Conservation (phyloP, 371 early-diverging fungal species). For the Circinella minor region DNA sequence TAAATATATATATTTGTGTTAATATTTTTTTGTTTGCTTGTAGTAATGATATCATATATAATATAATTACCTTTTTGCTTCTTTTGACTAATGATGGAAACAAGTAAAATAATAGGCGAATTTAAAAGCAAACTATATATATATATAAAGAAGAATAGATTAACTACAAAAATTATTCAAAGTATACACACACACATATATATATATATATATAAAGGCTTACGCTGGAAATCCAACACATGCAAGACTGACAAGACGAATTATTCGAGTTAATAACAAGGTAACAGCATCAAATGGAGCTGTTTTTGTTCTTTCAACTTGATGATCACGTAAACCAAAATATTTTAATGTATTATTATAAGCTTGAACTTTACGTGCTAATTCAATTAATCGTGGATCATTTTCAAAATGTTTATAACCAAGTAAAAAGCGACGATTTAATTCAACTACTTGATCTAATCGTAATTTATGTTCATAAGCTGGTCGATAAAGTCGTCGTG, state of each 20-base stretch:
- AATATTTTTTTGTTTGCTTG: not conserved
- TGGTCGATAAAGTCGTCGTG: slow-evolving; percentile 75
- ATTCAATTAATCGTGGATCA: slow-evolving; percentile 62
- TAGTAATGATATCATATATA: not conserved
- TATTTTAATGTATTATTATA: slow-evolving; percentile 80
- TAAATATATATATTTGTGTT: not conserved
- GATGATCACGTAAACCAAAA: slow-evolving; percentile 87
- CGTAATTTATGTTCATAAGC: slow-evolving; percentile 57
- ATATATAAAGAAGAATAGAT: not conserved
- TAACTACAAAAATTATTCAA: too few species aligned
- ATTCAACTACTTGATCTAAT: slow-evolving; percentile 64
- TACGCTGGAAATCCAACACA: slow-evolving; percentile 71
- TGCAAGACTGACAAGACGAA: slow-evolving; percentile 62
- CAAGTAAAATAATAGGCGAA: slow-evolving; percentile 65
- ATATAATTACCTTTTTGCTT: slow-evolving; percentile 56
- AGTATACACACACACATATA: too few species aligned
- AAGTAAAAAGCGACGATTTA: slow-evolving; percentile 74
- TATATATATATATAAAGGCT: slow-evolving; percentile 14
- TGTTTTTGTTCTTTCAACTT: slow-evolving; percentile 73
- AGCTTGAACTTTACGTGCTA: slow-evolving; percentile 64
- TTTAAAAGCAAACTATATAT: slow-evolving; percentile 58
- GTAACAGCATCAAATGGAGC: slow-evolving; percentile 57
- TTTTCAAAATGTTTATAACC: slow-evolving; percentile 65
- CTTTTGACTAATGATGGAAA: slow-evolving; percentile 57
- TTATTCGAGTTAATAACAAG: slow-evolving; percentile 58